Base-by-base conservation (phyloP, 108 stramenopile genomes). In the Cylindrotheca fusiformis region DNA sequence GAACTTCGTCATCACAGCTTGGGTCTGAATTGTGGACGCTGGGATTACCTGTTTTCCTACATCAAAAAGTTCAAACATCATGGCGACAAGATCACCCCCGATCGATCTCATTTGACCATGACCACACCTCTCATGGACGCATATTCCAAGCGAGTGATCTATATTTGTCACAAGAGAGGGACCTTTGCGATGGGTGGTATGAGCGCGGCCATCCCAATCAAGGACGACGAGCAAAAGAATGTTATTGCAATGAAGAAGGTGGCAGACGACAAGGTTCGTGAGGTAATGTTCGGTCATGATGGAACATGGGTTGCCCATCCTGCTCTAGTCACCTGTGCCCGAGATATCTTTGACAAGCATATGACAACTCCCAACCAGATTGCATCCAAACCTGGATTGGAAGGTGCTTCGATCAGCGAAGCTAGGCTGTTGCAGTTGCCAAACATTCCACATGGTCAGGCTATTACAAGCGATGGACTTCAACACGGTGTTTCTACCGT, bases 231-330 rank as follows among this genome's bases (percentile, higher is more conserved):
- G 23, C 74, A 75, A 25, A 77, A 77, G 8, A 92, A 93, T 59
- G 89, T 74, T 20, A 73, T 71, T 30, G 90, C 91, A 17, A 90
- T 95, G 87, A 69, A 82, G 28, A 75, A 78, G 55, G 89, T 95
- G 48, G 81, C 81, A 64, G 67, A 85, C 20, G 95, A 96, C 71
- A 96, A 96, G 75, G 57, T 92, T 26, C 80, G 96, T 25, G 96
- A 96, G 66, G 94, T 89, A 1, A 33, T 74, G 47, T 92, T 92
- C 22, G 96, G 96, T 29, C 96, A 97, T 64, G 96, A 97, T 68
- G 96, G 96, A 14, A 93, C 94, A 22, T 97, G 96, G 96, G 96
- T 97, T 8, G 96, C 96, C n/a, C 96, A 97, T 66, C 96, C 96
- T 19, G 96, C 91, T 10, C 78, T 97, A 64, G 94, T 97, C 29